Percentiles rank a stretch among this genome's conserved stretches.
phyloP scores from a whole-genome alignment of 768 basidiomycete genomes.

The Boletus patriciae region DNA sequence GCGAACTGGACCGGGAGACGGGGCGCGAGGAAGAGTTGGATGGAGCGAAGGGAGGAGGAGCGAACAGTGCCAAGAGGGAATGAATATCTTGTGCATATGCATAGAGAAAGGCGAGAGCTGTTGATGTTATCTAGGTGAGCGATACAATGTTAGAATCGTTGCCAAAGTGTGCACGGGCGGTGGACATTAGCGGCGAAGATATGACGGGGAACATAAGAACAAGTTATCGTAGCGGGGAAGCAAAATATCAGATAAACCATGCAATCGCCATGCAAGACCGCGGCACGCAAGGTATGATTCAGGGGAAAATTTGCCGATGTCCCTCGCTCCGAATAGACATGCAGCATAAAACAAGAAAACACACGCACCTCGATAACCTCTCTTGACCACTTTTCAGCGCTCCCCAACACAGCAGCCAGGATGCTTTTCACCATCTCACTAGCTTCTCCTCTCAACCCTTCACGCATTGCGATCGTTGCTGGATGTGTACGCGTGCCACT shows the following conservation, averaged over 20 bases:
- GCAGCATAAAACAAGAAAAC: conserved; percentile 1
- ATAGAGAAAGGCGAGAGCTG: conserved; percentile 31
- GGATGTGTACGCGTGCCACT: conserved; percentile 53
- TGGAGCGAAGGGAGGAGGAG: conserved; percentile 2
- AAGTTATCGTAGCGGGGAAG: neutral
- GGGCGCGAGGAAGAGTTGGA: conserved; percentile 16
- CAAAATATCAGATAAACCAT: conserved; percentile 48
- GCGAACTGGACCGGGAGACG: conserved; percentile 22
- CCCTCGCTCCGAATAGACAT: neutral
- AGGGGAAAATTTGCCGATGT: too few relatives aligned
- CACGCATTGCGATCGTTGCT: conserved; percentile 66
- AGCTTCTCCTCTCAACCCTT: conserved; percentile 63
- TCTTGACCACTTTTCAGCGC: conserved; percentile 59
- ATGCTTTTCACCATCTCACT: conserved; percentile 73
- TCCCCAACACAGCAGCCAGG: conserved; percentile 20
- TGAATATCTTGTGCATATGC: conserved; percentile 25
- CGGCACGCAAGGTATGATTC: neutral
- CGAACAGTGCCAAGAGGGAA: conserved; percentile 24
- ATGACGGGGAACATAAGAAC: neutral
- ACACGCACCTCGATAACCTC: conserved; percentile 42
- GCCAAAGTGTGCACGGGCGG: neutral
- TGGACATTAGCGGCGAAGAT: neutral
- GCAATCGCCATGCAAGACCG: neutral
- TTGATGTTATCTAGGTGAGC: conserved; percentile 25
- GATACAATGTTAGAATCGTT: conserved; percentile 20